These are phyloP conservation scores for Trametes cubensis DNA, from an alignment of 768 basidiomycete genomes.

Conservation along the genomic window DNA sequence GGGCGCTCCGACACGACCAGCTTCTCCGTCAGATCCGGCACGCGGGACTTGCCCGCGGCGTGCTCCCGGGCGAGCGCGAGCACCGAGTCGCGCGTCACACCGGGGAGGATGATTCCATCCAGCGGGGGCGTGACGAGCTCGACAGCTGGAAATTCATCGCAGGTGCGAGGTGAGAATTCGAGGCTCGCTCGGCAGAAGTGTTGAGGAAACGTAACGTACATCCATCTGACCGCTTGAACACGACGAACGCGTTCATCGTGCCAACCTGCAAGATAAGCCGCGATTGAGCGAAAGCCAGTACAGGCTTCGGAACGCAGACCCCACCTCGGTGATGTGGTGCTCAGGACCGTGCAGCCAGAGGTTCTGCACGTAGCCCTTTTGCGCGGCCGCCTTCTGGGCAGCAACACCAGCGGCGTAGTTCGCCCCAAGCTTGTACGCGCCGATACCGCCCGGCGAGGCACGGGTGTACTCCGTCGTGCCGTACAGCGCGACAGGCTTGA, in stretches of 20 bases:
- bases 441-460: conserved; percentile 65
- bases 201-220: conserved; percentile 40
- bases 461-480: conserved; percentile 56
- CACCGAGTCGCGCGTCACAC: conserved; percentile 65
- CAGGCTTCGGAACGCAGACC: neutral
- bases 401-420: conserved; percentile 90
- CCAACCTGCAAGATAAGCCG: conserved; percentile 54
- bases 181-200: neutral
- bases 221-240: conserved; percentile 71
- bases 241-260: conserved; percentile 91
- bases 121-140: conserved; percentile 70
- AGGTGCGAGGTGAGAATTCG: neutral
- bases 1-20: conserved; percentile 67
- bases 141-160: conserved; percentile 35
- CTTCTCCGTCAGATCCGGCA: conserved; percentile 56
- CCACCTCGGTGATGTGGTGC: conserved; percentile 51
- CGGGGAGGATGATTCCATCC: conserved; percentile 68
- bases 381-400: conserved; percentile 77
- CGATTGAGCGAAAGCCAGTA: neutral
- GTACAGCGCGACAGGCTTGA: conserved; percentile 89
- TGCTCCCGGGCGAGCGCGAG: conserved; percentile 59
- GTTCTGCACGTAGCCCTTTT: conserved; percentile 83
- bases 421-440: conserved; percentile 83
- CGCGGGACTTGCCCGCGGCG: conserved; percentile 43
- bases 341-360: conserved; percentile 82